Base-by-base conservation (phyloP, 2,329 filamentous ascomycete genomes). In the Arthrobotrys musiformis region DNA sequence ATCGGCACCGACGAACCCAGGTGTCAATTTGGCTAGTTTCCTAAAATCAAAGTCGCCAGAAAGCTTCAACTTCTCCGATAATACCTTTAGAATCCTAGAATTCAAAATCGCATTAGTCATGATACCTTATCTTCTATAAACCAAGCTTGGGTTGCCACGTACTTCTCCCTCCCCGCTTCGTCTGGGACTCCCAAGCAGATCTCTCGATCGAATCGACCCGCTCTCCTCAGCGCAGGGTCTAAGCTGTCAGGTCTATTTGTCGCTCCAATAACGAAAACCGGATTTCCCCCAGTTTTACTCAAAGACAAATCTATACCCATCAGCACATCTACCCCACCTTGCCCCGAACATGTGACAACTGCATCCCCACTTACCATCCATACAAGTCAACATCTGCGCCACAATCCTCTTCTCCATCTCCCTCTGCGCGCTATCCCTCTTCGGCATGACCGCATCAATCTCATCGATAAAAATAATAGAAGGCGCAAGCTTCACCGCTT, bases 1-100 rank as follows among this genome's bases (percentile, higher is more conserved):
- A 85, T 99, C 95, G 4, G 93, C 92, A 9, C 94, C 94, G 0
- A 99, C 94, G 80, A 95, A 99, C 0, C 95, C 95, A 4, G 95
- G 93, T 0, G 94, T 98, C 80, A 90, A 87, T 81, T 92, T 94
- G 4, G 94, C 93, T 2, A 99, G 85, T 15, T 87, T 85, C 26
- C 85, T 85, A 80, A 94, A 92, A 82, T 97, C 89, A 19, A 98
- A 88, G 76, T 93, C 90, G 2, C 88, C 86, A 0, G 89, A 86
- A 6, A 97, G 83, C 0, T 85, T 85, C 79, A 90, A 87, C 68
- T 90, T 88, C 66, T 89, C 86, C 0, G 92, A 93, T 52, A 96
- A 85, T 1, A 91, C 90, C 42, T 88, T 86, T 52, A 98, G 84
- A 46, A 99, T 98, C 52, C 80, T 81, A 63, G 46, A 37, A 40